Percentiles rank a stretch among this genome's conserved stretches.
Conservation (phyloP, 345 rosid species). For the Eucalyptus tenuipes region DNA sequence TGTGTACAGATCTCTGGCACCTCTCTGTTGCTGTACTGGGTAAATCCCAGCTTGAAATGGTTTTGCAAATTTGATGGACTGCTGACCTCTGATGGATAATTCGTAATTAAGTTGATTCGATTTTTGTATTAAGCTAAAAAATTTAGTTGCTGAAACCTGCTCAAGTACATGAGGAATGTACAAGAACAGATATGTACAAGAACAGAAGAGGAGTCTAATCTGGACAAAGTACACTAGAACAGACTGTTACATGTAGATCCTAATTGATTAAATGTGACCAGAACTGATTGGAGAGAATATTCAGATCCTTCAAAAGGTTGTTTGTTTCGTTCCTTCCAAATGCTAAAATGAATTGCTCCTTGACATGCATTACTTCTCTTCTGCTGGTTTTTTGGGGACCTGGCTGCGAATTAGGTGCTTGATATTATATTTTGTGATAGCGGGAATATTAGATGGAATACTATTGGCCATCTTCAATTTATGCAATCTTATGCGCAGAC, state of each 20-base stretch:
- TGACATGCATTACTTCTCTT: neutral
- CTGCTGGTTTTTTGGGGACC: neutral
- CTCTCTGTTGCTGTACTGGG: neutral
- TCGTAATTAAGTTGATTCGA: neutral
- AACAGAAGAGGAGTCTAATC: neutral
- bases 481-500: neutral
- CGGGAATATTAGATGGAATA: neutral
- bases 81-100: neutral
- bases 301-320: neutral
- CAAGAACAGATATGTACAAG: neutral
- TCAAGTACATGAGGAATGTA: neutral
- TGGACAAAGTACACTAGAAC: neutral
- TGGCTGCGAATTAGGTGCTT: neutral
- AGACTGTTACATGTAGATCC: neutral
- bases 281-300: neutral
- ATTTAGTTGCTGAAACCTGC: neutral
- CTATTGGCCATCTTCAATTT: neutral
- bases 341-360: neutral
- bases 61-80: neutral
- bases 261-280: neutral
- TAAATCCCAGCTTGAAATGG: neutral
- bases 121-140: neutral
- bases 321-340: neutral
- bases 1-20: neutral
- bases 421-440: neutral